Conservation (phyloP, 192 early-diverging fungal species). For the Chytriomyces sp. region DNA sequence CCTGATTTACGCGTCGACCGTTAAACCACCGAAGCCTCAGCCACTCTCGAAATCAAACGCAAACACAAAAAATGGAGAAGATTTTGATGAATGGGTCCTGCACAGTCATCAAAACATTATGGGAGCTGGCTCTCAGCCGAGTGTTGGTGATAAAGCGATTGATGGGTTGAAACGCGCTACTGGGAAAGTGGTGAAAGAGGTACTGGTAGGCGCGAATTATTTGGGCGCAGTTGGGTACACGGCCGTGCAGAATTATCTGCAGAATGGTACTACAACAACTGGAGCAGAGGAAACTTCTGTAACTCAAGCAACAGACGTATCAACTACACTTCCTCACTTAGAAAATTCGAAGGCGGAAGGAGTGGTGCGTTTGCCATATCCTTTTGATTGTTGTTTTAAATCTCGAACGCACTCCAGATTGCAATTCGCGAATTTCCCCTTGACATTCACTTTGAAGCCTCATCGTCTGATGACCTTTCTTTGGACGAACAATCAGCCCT, state of each 20-base stretch:
- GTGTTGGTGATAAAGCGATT: slow-evolving; percentile 7
- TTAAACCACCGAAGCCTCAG: slow-evolving; percentile 34
- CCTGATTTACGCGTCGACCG: slow-evolving; percentile 73
- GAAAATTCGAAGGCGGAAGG: slow-evolving; percentile 21
- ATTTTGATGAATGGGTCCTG: background rate
- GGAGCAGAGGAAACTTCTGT: background rate
- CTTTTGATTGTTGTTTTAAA: background rate
- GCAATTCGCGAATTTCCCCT: slow-evolving; percentile 25
- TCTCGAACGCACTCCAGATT: background rate
- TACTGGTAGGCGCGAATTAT: slow-evolving; percentile 76
- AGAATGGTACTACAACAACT: slow-evolving; percentile 7
- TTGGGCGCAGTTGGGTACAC: slow-evolving; percentile 72
- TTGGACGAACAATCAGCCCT: slow-evolving; percentile 34
- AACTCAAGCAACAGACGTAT: slow-evolving; percentile 10
- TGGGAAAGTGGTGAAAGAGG: slow-evolving; percentile 79
- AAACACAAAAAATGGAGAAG: background rate
- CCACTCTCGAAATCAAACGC: slow-evolving; percentile 22
- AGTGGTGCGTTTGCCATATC: slow-evolving; percentile 26
- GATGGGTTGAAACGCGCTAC: slow-evolving; percentile 58
- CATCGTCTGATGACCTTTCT: background rate
- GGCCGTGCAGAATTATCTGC: slow-evolving; percentile 69
- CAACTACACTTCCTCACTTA: background rate
- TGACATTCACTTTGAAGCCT: background rate
- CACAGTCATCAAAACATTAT: background rate
- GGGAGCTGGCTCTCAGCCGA: background rate